phyloP scores from a whole-genome alignment of 257 asterid genomes.

The Ilex asprella region DNA sequence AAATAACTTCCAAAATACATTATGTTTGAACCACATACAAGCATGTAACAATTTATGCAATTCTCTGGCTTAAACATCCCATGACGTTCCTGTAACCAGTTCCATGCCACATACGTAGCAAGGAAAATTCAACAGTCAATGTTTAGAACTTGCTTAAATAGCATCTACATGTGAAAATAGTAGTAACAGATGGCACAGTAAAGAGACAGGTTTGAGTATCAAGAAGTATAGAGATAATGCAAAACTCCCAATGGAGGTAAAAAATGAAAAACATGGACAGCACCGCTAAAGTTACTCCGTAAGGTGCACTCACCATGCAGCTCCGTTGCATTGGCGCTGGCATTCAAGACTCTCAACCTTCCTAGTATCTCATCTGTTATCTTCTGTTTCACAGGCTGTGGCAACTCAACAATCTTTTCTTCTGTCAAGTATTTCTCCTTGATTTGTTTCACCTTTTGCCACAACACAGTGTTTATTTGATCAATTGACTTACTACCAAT shows the following conservation, averaged over 20 bases:
- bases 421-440: constrained; percentile 34
- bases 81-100: no score
- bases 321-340: constrained; percentile 40
- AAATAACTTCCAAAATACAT: no score
- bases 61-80: no score
- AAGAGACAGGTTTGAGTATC: no score
- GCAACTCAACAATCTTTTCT: constrained; percentile 47
- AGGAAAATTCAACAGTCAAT: no score
- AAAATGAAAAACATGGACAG: background rate
- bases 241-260: background rate
- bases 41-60: no score
- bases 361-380: constrained; percentile 48
- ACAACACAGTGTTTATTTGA: constrained; percentile 6
- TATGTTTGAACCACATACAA: no score
- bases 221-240: background rate
- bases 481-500: background rate
- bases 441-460: constrained; percentile 49
- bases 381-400: constrained; percentile 50
- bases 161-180: background rate
- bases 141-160: no score
- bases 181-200: background rate
- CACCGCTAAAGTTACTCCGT: constrained; percentile 1
- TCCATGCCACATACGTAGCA: no score
- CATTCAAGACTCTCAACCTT: constrained; percentile 49
- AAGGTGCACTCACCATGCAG: constrained; percentile 48